A percentile compares a stretch with the other conserved stretches of the same genome.
phyloP scores from a whole-genome alignment of 129 eudicot genomes.

The Flaveria trinervia region DNA sequence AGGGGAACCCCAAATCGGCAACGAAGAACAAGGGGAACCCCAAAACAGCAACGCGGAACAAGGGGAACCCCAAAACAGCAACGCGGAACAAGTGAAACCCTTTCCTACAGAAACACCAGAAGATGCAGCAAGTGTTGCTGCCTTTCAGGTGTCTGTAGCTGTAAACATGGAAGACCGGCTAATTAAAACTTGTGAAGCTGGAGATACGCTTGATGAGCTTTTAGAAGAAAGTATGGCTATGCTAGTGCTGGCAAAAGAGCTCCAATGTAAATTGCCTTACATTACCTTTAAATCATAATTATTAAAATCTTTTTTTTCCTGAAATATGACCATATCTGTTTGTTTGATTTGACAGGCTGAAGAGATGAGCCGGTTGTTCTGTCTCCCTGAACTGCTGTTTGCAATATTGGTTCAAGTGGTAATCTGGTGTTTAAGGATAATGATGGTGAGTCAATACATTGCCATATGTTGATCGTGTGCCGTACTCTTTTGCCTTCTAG shows the following conservation, averaged over 20 bases:
- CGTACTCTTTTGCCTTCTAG: constrained; percentile 3
- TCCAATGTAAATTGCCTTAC: not conserved
- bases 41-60: not conserved
- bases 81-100: constrained; percentile 5
- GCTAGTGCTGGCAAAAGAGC: constrained; percentile 1
- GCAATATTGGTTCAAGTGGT: constrained; percentile 1
- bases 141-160: not conserved
- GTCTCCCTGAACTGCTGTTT: constrained; percentile 13
- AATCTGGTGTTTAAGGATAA: constrained; percentile 1
- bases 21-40: not conserved
- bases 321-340: constrained; percentile 8
- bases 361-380: not conserved
- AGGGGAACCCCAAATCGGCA: not conserved
- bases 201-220: not conserved
- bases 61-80: not conserved
- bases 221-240: constrained; percentile 1
- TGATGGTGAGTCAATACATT: not conserved
- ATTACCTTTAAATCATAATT: not conserved
- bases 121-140: constrained; percentile 1
- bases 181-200: not conserved
- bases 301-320: not conserved
- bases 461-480: not conserved
- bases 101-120: constrained; percentile 6
- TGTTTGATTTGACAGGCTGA: constrained; percentile 2
- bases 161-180: not conserved